phyloP scores from a whole-genome alignment of 192 early-diverging fungal genomes.

The Backusella parvicylindrica region DNA sequence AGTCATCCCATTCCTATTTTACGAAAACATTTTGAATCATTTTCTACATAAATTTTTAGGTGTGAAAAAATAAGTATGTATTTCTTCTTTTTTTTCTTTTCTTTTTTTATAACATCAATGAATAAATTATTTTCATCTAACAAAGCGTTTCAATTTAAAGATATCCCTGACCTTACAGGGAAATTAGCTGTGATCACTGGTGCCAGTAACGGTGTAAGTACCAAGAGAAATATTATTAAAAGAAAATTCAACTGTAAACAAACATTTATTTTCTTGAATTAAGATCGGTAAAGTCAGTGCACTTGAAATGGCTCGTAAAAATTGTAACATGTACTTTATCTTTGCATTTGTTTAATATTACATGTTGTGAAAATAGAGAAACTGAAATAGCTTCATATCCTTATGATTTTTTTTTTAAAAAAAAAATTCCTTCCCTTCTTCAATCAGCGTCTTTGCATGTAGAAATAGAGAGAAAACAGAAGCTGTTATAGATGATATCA shows the following conservation, averaged over 20 bases:
- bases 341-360: background rate
- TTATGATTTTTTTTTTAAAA: background rate
- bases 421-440: too few species aligned
- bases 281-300: constrained; percentile 26
- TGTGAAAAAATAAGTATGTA: background rate
- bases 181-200: constrained; percentile 48
- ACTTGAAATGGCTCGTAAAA: constrained; percentile 24
- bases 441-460: constrained; percentile 1
- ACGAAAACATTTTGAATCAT: background rate
- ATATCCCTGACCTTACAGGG: constrained; percentile 33
- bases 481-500: constrained; percentile 15
- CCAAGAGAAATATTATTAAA: background rate
- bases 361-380: background rate
- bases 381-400: background rate
- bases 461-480: constrained; percentile 13
- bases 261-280: background rate
- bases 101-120: background rate
- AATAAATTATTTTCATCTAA: background rate
- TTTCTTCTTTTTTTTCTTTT: background rate
- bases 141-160: background rate
- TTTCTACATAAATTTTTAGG: background rate
- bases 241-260: background rate
- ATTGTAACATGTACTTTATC: constrained; percentile 11
- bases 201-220: constrained; percentile 39
- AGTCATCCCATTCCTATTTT: background rate